Evolutionary conservation across 2,329 filamentous ascomycete species (phyloP), one percentile per base, ranked within the genome.

Genomic region (Hawksworthiomyces lignivorus): DNA sequence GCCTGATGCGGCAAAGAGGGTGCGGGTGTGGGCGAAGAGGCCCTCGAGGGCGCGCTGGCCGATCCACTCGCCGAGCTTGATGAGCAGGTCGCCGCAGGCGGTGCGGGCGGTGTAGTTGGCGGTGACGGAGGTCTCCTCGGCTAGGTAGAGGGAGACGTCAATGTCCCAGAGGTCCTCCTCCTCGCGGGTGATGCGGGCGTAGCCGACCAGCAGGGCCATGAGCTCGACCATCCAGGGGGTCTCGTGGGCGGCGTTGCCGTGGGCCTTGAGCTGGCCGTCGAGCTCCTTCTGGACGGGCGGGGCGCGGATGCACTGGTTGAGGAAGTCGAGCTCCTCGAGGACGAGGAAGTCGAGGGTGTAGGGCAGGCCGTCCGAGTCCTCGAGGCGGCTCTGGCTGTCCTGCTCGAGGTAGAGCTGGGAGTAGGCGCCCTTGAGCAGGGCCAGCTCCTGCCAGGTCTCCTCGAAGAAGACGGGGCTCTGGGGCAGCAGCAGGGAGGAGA

Each of bases 141-240:
- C 90, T 35, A 98, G 72, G 62, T 94, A 98, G 3, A 98, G 75
- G 45, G 94, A 97, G 52, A 94, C 84, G 61, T 98, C 92, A 48
- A 96, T 87, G 53, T 96, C 87, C 92, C 92, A 98, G 9, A 98
- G 66, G 7, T 86, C 87, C 63, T 96, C 87, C 57, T 97, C 92
- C 60, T 98, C 92, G 21, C 79, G 81, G 2, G 85, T 89, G 53
- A 98, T 94, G 50, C 90, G 87, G 11, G 88, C 83, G 62, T 94
- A 97, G 1, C 81, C 79, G 17, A 88, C 80, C 9, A 88, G 77
- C 50, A 96, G 74, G 58, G 84, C 85, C 77, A 96, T 84, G 17
- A 96, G 80, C 54, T 95, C 85, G 26, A 84, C 73, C 51, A 96
- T 74, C 90, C 90, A 97, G 7, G 80, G 78, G 2, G 82, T 80